phyloP scores from a whole-genome alignment of 805 yeast species.

The Starmerella lactis-condensi region DNA sequence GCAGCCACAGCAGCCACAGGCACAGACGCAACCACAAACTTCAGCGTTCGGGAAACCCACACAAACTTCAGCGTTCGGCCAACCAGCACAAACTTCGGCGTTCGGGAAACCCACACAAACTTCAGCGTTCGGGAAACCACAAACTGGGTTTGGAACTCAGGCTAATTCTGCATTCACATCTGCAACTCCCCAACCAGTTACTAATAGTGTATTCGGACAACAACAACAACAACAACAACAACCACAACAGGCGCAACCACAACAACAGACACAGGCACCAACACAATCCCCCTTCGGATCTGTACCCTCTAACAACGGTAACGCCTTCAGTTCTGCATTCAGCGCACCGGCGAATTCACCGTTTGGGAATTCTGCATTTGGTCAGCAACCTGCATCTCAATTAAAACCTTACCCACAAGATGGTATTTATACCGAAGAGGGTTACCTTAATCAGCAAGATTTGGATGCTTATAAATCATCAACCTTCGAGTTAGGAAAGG shows the following conservation, averaged over 20 bases:
- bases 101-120: conserved; percentile 1
- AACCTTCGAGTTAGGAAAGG: conserved; percentile 18
- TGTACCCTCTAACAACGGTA: no score
- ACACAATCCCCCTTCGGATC: no score
- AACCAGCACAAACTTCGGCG: conserved; percentile 1
- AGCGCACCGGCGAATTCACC: no score
- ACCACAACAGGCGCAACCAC: no score
- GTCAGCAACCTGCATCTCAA: no score
- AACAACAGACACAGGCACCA: no score
- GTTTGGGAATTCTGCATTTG: no score
- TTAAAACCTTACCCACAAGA: conserved; percentile 19
- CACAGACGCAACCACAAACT: conserved; percentile 2
- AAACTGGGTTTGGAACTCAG: not conserved
- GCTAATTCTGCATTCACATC: conserved; percentile 1
- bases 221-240: no score
- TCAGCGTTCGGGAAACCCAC: not conserved
- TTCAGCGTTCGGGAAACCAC: not conserved
- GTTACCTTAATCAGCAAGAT: conserved; percentile 29
- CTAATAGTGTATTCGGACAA: no score
- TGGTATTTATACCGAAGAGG: conserved; percentile 20
- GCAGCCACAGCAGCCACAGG: conserved; percentile 1
- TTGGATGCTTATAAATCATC: conserved; percentile 28
- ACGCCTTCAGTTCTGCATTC: no score
- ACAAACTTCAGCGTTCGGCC: conserved; percentile 6
- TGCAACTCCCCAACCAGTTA: not conserved